Evolutionary conservation across 331 rosid species (phyloP).

Genomic region (Saraca asoca): DNA sequence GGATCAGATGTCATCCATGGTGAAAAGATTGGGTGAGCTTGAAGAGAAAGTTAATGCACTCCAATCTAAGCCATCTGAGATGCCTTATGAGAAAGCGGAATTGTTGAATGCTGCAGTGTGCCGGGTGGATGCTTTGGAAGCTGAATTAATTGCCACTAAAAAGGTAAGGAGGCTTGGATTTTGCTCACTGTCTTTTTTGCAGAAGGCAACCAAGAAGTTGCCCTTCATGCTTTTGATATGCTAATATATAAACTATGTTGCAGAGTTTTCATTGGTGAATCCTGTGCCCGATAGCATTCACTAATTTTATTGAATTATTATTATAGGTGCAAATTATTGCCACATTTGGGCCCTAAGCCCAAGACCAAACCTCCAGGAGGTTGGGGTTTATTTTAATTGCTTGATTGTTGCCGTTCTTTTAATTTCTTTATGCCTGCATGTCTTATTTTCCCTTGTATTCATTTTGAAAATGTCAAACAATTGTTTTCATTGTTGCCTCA

Average conservation of each 20-base stretch:
- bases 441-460: too few relatives aligned
- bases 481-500: slow-evolving; percentile 8
- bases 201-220: slow-evolving; percentile 15
- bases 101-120: slow-evolving; percentile 96
- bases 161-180: slow-evolving; percentile 52
- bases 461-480: too few relatives aligned
- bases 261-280: too few relatives aligned
- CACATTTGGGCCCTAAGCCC: too few relatives aligned
- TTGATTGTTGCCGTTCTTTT: too few relatives aligned
- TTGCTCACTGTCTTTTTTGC: background rate
- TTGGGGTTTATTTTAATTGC: too few relatives aligned
- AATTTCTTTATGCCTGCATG: too few relatives aligned
- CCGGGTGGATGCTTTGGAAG: slow-evolving; percentile 97
- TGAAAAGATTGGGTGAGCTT: slow-evolving; percentile 75
- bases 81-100: slow-evolving; percentile 93
- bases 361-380: too few relatives aligned
- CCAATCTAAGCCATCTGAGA: slow-evolving; percentile 85
- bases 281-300: too few relatives aligned
- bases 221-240: background rate
- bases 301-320: too few relatives aligned
- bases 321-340: too few relatives aligned
- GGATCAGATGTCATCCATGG: slow-evolving; percentile 58
- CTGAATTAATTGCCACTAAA: slow-evolving; percentile 91
- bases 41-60: slow-evolving; percentile 82
- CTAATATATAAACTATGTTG: too few relatives aligned